Evolutionary conservation across 768 basidiomycete genomes (phyloP), one percentile per base, ranked within the genome.

Genomic region (Dioszegia aurantiaca): DNA sequence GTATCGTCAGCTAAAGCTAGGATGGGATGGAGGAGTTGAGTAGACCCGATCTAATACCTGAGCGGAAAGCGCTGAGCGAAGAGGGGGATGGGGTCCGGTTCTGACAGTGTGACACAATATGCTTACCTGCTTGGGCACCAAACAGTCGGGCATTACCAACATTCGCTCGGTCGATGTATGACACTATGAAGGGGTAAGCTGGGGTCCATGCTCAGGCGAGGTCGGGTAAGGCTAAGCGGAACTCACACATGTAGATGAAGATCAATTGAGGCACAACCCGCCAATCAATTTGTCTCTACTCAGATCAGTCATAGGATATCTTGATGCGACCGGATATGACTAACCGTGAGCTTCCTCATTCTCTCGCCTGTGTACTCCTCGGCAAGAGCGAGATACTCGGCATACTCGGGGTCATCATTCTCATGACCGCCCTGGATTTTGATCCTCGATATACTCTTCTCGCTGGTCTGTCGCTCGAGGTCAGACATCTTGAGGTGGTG

Each of bases 111-210:
- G 33, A 33, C 14, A 14, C 4, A 21, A n/a, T 21, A 41, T n/a
- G n/a, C 40, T 10, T 41, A 41, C 40, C 40, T 28, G 52, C 40
- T 30, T 55, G 46, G 10, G 62, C 64, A 51, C 68, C 68, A 40
- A 62, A 67, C 3, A 70, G 59, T 47, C 56, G 60, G 14, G 68
- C 68, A 51, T 70, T 70, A 16, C 63, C 63, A 33, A 70, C 68
- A 59, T 70, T 70, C 12, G 59, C 65, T 41, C 65, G 55, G 49
- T 67, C 65, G 27, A 64, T 64, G 48, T 67, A 70, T 6, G 67
- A 65, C 53, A 55, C 46, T 47, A 23, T 8, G 14, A 6, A 14
- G 8, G 14, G 14, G 33, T 33, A 6, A 33, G 33, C n/a, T 33
- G 33, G 14, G 33, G 33, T 33, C 8, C 33, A 33, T 14, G 6